A percentile compares a stretch with the other conserved stretches of the same genome.
phyloP scores from a whole-genome alignment of 805 yeast species.

The Saccharomycopsis oosterbeekiorum region DNA sequence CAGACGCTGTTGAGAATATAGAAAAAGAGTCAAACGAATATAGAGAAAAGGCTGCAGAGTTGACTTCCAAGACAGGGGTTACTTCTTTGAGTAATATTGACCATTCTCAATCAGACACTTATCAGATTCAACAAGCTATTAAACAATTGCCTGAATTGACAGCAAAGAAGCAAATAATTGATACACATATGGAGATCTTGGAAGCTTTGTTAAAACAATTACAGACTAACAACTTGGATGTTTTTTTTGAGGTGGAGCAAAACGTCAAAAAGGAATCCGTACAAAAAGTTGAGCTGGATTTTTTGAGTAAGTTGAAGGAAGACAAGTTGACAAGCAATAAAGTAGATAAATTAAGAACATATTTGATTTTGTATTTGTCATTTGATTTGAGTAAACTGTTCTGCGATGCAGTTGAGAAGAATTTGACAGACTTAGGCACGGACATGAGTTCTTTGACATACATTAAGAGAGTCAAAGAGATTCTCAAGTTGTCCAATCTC shows the following conservation, averaged over 20 bases:
- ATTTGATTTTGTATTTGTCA: constrained; percentile 61
- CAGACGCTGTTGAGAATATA: constrained; percentile 97
- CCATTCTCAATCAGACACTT: constrained; percentile 35
- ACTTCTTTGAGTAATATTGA: constrained; percentile 68
- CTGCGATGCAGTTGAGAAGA: constrained; percentile 50
- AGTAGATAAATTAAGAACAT: constrained; percentile 79
- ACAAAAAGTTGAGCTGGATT: constrained; percentile 41
- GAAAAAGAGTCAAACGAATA: constrained; percentile 73
- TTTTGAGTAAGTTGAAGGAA: constrained; percentile 45
- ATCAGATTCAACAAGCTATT: constrained; percentile 74
- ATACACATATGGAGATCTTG: constrained; percentile 93
- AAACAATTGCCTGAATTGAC: constrained; percentile 89
- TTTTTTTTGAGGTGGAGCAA: constrained; percentile 91
- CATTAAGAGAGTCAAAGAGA: constrained; percentile 73
- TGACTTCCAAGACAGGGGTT: constrained; percentile 68
- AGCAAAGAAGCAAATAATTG: constrained; percentile 76
- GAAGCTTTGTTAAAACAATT: constrained; percentile 74
- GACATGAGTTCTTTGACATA: constrained; percentile 61
- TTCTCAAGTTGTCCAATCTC: constrained; percentile 43
- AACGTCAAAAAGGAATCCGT: constrained; percentile 32
- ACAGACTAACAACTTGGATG: constrained; percentile 79
- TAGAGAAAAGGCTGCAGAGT: constrained; percentile 78
- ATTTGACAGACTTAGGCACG: constrained; percentile 46
- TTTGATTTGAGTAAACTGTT: constrained; percentile 41
- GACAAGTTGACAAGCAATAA: constrained; percentile 39